A percentile compares a stretch with the other conserved stretches of the same genome.
Evolutionary conservation across 2,329 filamentous ascomycete species (phyloP).

Genomic region (Zymoseptoria pseudotritici): DNA sequence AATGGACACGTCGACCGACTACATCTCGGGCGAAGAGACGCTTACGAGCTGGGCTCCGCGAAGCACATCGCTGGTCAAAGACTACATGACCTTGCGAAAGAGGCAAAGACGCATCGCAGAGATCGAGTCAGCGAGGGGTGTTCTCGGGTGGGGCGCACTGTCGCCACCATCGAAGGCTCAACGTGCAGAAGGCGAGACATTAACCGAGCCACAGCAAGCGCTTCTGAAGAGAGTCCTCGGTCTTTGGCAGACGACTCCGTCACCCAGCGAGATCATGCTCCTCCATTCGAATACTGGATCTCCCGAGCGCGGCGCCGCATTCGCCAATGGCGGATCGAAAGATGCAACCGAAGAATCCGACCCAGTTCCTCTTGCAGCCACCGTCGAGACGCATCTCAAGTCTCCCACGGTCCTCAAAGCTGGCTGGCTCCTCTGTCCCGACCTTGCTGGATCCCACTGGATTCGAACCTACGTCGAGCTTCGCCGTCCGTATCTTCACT

Average conservation of each 20-base stretch:
- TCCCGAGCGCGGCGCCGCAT: slow-evolving; percentile 53
- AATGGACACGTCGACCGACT: slow-evolving; percentile 89
- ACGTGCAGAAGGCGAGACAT: slow-evolving; percentile 10
- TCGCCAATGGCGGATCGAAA: slow-evolving; percentile 23
- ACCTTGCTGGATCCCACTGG: slow-evolving; percentile 74
- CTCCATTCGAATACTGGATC: slow-evolving; percentile 54
- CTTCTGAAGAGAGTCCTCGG: slow-evolving; percentile 50
- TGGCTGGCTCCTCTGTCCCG: slow-evolving; percentile 75
- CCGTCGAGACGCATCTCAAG: slow-evolving; percentile 70
- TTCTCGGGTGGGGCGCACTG: slow-evolving; percentile 38
- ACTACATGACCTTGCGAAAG: slow-evolving; percentile 71
- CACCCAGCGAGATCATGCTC: slow-evolving; percentile 40
- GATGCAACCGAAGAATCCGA: slow-evolving; percentile 27
- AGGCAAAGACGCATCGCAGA: slow-evolving; percentile 68
- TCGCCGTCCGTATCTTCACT: slow-evolving; percentile 80
- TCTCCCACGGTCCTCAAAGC: slow-evolving; percentile 68
- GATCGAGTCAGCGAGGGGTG: slow-evolving; percentile 65
- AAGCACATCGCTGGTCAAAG: slow-evolving; percentile 82
- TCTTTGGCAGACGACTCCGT: slow-evolving; percentile 52
- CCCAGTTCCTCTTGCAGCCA: slow-evolving; percentile 63
- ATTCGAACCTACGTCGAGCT: slow-evolving; percentile 89
- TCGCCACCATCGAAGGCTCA: slow-evolving; percentile 40
- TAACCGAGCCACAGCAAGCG: slow-evolving; percentile 30
- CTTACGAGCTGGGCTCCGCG: slow-evolving; percentile 79
- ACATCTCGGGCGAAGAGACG: slow-evolving; percentile 90